Evolutionary conservation across 2,329 filamentous ascomycete species (phyloP), one percentile per base, ranked within the genome.

Genomic region (Penicillium sp.): DNA sequence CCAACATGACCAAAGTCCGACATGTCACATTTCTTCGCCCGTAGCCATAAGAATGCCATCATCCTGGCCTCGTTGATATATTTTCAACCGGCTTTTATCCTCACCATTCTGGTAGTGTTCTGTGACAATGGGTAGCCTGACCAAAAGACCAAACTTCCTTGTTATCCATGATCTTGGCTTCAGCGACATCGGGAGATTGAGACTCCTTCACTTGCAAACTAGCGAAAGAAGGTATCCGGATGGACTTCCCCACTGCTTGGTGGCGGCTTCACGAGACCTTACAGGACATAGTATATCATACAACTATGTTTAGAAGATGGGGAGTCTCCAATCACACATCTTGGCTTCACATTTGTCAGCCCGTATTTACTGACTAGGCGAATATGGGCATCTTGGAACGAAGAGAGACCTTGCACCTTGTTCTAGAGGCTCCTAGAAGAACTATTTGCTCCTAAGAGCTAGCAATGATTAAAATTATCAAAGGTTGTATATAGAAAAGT

Each of bases 191-290:
- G 10, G 60, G 62, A 74, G 49, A 73, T 73, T 53, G 52, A 69
- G 29, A 72, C 69, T 4, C 68, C 70, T 1, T 64, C 65, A 31
- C 39, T 62, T 33, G 55, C 60, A 25, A 23, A 7, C 38, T 64
- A 10, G 60, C 52, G 7, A 25, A 55, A 19, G 59, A 54, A 21
- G 54, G 59, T 4, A 44, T 58, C 21, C 19, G 57, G 23, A 50
- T 60, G 66, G 79, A 84, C 64, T 85, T 83, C 68, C 84, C 86
- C 65, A 79, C 82, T 2, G 83, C 84, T 0, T 58, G 5, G 40
- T 58, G 29, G 51, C 51, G 13, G 47, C 54, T 19, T 36, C 52
- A 8, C 47, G 58, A 60, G 44, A 56, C 55, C 33, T 21, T 15
- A 33, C 31, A 13, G 13, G 31, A 56, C 23, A 55, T 40, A 16